phyloP scores from a whole-genome alignment of 257 asterid genomes.

The Vinca minor region DNA sequence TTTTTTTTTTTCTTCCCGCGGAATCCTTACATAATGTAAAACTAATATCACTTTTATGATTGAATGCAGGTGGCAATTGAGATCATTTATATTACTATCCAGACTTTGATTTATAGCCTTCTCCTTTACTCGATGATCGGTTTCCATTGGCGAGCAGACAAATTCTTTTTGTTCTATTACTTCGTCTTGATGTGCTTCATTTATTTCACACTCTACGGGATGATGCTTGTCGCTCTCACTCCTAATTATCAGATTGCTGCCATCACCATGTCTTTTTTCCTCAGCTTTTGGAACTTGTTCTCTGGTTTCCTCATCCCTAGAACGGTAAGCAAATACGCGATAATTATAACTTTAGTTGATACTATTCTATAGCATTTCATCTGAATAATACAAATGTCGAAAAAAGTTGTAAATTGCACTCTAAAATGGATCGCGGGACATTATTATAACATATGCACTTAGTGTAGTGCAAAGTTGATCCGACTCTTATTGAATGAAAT shows the following conservation, averaged over 20 bases:
- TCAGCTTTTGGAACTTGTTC: slow-evolving; percentile 78
- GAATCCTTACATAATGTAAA: neutral
- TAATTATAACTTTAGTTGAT: too few species aligned
- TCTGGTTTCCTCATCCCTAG: slow-evolving; percentile 65
- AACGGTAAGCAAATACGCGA: slow-evolving; percentile 47
- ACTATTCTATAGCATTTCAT: too few species aligned
- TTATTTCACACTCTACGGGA: slow-evolving; percentile 67
- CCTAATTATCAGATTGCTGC: slow-evolving; percentile 72
- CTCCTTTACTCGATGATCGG: slow-evolving; percentile 71
- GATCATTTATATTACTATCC: slow-evolving; percentile 45
- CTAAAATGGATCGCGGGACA: too few species aligned
- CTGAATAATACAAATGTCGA: too few species aligned
- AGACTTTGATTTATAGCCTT: slow-evolving; percentile 55
- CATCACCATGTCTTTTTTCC: slow-evolving; percentile 69
- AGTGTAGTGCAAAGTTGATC: too few species aligned
- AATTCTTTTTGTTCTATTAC: slow-evolving; percentile 65
- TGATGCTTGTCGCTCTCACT: slow-evolving; percentile 83
- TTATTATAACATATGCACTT: too few species aligned
- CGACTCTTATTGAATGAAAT: too few species aligned
- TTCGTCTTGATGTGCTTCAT: slow-evolving; percentile 66
- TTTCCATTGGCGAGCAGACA: slow-evolving; percentile 43
- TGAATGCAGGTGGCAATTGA: slow-evolving; percentile 59
- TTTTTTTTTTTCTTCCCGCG: neutral
- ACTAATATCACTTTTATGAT: neutral
- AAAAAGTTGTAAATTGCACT: too few species aligned